Conservation (phyloP, 1,284 basidiomycete species). For the Earliella scabrosa region DNA sequence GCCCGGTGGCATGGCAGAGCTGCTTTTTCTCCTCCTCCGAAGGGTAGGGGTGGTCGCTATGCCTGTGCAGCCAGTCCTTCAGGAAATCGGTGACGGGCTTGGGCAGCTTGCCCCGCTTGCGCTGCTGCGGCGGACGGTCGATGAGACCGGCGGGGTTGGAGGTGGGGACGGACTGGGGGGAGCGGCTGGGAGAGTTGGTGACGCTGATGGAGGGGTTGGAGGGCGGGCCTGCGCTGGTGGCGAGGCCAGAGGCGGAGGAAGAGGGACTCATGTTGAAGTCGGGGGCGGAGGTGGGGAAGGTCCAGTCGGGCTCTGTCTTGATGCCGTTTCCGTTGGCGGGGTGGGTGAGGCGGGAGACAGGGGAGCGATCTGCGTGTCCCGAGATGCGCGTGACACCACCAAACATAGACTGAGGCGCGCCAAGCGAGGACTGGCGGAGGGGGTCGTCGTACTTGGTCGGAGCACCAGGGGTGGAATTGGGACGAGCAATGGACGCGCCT, state of each 20-base stretch:
- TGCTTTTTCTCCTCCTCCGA: conserved; percentile 91
- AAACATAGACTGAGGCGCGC: conserved; percentile 61
- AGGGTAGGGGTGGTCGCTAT: conserved; percentile 89
- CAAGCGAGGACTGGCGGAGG: conserved; percentile 66
- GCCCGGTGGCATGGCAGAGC: conserved; percentile 81
- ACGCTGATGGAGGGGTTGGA: conserved; percentile 31
- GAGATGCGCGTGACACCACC: conserved; percentile 70
- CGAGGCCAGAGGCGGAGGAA: conserved; percentile 44
- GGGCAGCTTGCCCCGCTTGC: conserved; percentile 86
- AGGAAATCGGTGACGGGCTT: conserved; percentile 90
- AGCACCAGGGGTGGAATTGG: conserved; percentile 56
- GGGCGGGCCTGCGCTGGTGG: conserved; percentile 37
- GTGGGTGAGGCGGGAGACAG: conserved; percentile 31
- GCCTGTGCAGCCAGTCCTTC: conserved; percentile 89
- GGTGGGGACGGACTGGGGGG: conserved; percentile 54
- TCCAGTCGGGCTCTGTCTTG: conserved; percentile 46
- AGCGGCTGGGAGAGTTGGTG: conserved; percentile 44
- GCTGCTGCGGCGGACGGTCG: conserved; percentile 61
- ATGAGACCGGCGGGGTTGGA: conserved; percentile 58
- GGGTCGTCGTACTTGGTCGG: conserved; percentile 68
- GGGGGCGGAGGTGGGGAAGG: conserved; percentile 48
- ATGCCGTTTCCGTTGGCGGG: conserved; percentile 26
- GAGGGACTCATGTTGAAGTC: conserved; percentile 36
- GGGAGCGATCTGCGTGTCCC: conserved; percentile 63
- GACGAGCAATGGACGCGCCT: conserved; percentile 41